Evolutionary conservation across 1,139 yeast species (phyloP).

Genomic region (Ogataea hybrid): DNA sequence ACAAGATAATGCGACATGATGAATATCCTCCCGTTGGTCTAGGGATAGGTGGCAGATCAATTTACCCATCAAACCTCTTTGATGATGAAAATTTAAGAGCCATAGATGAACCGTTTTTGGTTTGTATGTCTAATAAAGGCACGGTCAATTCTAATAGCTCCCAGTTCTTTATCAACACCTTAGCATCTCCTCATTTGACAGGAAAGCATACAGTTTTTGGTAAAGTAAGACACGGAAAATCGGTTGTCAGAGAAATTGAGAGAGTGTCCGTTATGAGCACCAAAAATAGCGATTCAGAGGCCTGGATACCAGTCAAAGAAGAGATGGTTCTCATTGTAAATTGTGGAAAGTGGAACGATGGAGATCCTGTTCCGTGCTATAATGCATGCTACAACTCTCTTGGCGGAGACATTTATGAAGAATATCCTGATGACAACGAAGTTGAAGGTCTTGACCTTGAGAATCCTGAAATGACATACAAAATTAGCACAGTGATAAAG

Average conservation of each 20-base stretch:
- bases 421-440: conserved; percentile 63
- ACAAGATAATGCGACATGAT: conserved; percentile 15
- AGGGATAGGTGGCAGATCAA: conserved; percentile 57
- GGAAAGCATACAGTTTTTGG: conserved; percentile 84
- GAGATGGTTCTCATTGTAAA: conserved; percentile 49
- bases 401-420: conserved; percentile 73
- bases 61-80: conserved; percentile 40
- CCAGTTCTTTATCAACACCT: conserved; percentile 78
- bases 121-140: conserved; percentile 78
- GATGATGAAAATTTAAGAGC: conserved; percentile 59
- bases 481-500: conserved; percentile 55
- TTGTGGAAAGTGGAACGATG: conserved; percentile 65
- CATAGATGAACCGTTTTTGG: conserved; percentile 45
- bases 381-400: conserved; percentile 59
- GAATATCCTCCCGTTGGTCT: conserved; percentile 36
- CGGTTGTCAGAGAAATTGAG: conserved; percentile 67
- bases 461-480: conserved; percentile 40
- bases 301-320: conserved; percentile 36
- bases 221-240: conserved; percentile 59
- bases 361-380: conserved; percentile 52
- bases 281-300: conserved; percentile 35
- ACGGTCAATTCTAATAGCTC: conserved; percentile 56
- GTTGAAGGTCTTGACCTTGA: conserved; percentile 59
- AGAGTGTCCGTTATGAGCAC: conserved; percentile 34
- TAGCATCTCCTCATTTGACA: conserved; percentile 67